Evolutionary conservation across 495 filamentous ascomycete genomes (phyloP), one percentile per base, ranked within the genome.

Genomic region (Lasiosphaeria hispida): DNA sequence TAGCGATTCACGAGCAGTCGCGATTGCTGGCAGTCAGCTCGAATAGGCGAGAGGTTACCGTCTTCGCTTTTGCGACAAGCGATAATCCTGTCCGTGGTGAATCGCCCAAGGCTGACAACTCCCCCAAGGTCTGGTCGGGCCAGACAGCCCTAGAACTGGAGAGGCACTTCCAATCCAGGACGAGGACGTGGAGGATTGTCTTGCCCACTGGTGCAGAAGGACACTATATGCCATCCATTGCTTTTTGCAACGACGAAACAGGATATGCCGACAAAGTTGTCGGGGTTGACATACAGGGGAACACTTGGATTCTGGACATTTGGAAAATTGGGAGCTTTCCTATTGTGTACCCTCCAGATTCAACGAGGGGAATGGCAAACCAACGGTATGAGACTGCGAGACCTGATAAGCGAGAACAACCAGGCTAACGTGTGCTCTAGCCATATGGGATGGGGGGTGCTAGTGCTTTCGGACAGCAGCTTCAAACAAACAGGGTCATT

Each of bases 11-110:
- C 63, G 83, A 86, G 60, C 77, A 85, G 58, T 86, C 87, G 10
- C 80, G 91, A 2, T 70, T 96, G 38, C 82, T 98, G 52, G 94
- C 92, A 0, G 87, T 93, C 14, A 85, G 87, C 53, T 83, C 88
- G 0, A 97, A 98, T 65, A 80, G 63, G 3, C 70, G 78, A 23
- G 72, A 82, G 33, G 83, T 94, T 47, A 82, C 79, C 4, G 81
- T 95, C 13, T 91, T 89, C 67, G 87, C 85, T 3, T 90, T 91
- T 68, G 88, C 87, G 0, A 75, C 92, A 30, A 75, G 75, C 8
- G 71, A 77, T 17, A 30, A 67, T 13, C 40, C 40, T 7, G 69
- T 64, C 17, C 64, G 58, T 8, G 45, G 36, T 6, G 41, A 40
- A 7, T 11, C 37, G 7, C 10, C 33, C 1, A 54, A 52, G 10